A percentile compares a stretch with the other conserved stretches of the same genome.
These are phyloP conservation scores for Nannizziopsis arthrosporioides DNA, from an alignment of 2,329 filamentous ascomycete species.

Conservation along the genomic window DNA sequence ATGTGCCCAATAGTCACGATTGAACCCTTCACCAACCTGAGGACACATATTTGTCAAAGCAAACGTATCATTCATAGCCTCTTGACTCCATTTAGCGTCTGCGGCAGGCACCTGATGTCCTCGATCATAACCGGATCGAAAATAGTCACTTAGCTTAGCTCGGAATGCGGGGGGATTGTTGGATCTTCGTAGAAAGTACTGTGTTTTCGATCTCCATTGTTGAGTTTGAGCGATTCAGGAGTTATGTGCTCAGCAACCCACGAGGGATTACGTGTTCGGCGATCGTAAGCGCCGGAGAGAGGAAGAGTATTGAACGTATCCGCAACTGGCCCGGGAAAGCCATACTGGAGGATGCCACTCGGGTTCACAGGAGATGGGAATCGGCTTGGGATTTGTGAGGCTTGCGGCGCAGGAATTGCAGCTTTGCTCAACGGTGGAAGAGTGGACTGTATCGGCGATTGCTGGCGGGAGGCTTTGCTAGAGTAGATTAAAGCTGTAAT, in stretches of 20 bases:
- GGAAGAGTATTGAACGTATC: constrained; percentile 68
- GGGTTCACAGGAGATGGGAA: constrained; percentile 52
- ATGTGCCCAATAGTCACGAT: constrained; percentile 98
- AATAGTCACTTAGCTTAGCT: constrained; percentile 85
- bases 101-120: constrained; percentile 96
- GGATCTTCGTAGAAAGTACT: constrained; percentile 73
- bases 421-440: constrained; percentile 22
- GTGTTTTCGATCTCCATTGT: constrained; percentile 72
- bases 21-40: constrained; percentile 96
- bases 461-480: constrained; percentile 44
- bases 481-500: constrained; percentile 58
- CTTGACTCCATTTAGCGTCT: constrained; percentile 89
- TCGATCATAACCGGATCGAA: constrained; percentile 84
- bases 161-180: constrained; percentile 70
- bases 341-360: constrained; percentile 66
- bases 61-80: constrained; percentile 92
- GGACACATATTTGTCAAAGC: constrained; percentile 93
- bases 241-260: constrained; percentile 98
- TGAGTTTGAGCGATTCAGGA: constrained; percentile 60
- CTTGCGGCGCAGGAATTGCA: constrained; percentile 20
- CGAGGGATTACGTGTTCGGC: constrained; percentile 76
- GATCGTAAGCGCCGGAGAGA: constrained; percentile 80
- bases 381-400: constrained; percentile 23
- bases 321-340: constrained; percentile 80
- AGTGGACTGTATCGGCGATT: constrained; percentile 29